Base-by-base conservation (phyloP, 352 stramenopile genomes). In the Phytophthora nicotianae region DNA sequence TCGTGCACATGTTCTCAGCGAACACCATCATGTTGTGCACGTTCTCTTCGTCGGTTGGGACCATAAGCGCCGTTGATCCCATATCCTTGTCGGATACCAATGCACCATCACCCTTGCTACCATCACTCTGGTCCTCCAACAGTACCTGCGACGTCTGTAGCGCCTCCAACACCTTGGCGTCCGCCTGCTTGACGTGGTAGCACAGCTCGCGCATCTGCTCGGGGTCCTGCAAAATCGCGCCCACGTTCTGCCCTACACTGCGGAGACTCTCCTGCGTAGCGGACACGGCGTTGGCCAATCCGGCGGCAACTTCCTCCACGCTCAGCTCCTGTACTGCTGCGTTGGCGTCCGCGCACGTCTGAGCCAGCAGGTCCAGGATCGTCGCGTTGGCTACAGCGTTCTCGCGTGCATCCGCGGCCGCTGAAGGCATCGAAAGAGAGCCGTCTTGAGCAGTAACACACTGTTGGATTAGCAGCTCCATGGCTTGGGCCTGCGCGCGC, bases 1-100 rank as follows among this genome's bases (percentile, higher is more conserved):
- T 85, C 5, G 55, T 65, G 59, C 86, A 94, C 78, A 94, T 90
- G 42, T 69, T 87, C 52, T 90, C 86, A 3, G 83, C 69, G 43
- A 94, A 81, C 38, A 70, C 26, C 81, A 94, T 89, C 71, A 89
- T 80, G 54, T 79, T 81, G 55, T 81, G 83, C 52, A 94, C 73
- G 26, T 81, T 83, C 46, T 91, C 80, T 61, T 91, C 86, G 27
- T 91, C 77, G 0, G 72, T 62, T 14, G 71, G 51, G 0, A 75
- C 26, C 3, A 54, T 48, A 2, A 86, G 51, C 20, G 57, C 51
- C 1, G 52, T 68, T 1, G 60, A 46, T 13, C 59, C 47, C 17
- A 21, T 24, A 37, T 19, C 10, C 13, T 4, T 33, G 8, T 58
- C 29, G 0, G 61, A 21, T 1, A 33, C 38, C 20, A 81, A 41